Percentiles rank a stretch among this genome's conserved stretches.
Evolutionary conservation across 768 basidiomycete genomes (phyloP).

Genomic region (Russula emetica): DNA sequence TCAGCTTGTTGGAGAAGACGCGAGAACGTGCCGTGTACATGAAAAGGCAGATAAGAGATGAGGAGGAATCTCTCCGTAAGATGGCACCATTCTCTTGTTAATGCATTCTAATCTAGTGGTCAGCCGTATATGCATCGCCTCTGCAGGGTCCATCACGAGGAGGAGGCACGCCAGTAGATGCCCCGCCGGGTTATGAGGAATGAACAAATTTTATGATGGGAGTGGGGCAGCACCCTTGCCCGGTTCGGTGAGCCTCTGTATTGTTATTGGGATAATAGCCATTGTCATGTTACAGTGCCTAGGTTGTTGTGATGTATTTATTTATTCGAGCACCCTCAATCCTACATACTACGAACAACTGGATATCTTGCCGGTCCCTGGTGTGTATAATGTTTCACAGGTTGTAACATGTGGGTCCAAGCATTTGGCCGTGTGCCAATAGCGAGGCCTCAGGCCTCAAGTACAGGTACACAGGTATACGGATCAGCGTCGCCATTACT

Average conservation of each 20-base stretch:
- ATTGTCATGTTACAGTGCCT: conserved; percentile 4
- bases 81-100: conserved; percentile 21
- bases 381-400: not conserved
- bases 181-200: conserved; percentile 32
- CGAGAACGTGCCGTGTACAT: conserved; percentile 72
- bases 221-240: not conserved
- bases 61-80: conserved; percentile 62
- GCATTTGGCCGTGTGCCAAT: not conserved
- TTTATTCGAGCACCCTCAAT: not conserved
- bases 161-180: conserved; percentile 29
- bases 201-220: conserved; percentile 19
- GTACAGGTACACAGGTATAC: not conserved
- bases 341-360: not conserved
- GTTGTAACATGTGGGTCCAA: not conserved
- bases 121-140: conserved; percentile 29
- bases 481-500: not conserved
- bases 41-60: conserved; percentile 55
- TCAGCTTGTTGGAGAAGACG: conserved; percentile 68
- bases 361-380: not conserved
- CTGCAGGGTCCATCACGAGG: conserved; percentile 21
- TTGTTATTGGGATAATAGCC: not conserved
- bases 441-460: not conserved
- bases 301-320: conserved; percentile 8
- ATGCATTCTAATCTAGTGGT: not conserved
- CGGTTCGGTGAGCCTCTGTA: conserved; percentile 17